phyloP scores from a whole-genome alignment of 2,329 filamentous ascomycete species.

The Colletotrichum sp. region DNA sequence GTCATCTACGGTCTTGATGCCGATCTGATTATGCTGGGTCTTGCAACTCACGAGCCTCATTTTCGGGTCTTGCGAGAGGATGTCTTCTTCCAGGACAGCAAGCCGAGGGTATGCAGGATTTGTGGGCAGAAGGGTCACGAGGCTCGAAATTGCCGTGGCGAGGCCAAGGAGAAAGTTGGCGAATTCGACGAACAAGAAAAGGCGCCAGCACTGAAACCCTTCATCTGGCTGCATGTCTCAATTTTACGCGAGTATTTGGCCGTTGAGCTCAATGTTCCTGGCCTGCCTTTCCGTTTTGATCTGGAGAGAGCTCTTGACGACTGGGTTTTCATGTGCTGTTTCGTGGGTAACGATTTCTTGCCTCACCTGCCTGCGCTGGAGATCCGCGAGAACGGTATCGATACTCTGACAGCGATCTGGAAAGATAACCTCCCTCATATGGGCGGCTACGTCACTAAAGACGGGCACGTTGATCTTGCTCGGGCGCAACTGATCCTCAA shows the following conservation, averaged over 20 bases:
- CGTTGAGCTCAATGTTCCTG: conserved; percentile 83
- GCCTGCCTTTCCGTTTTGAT: conserved; percentile 87
- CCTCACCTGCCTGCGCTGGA: conserved; percentile 97
- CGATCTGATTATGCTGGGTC: conserved; percentile 97
- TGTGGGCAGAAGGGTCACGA: conserved; percentile 95
- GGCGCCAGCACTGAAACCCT: conserved; percentile 77
- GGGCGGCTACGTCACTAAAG: conserved; percentile 95
- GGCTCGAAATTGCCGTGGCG: conserved; percentile 81
- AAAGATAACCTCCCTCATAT: conserved; percentile 87
- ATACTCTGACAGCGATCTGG: conserved; percentile 97
- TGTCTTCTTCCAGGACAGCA: conserved; percentile 90
- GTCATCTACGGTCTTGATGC: conserved; percentile 98
- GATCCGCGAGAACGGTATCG: conserved; percentile 96
- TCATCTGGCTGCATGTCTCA: conserved; percentile 97
- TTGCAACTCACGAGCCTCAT: conserved; percentile 96
- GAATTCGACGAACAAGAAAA: conserved; percentile 84
- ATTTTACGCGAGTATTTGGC: conserved; percentile 91
- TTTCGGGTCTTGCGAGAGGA: conserved; percentile 97
- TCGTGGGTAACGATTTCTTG: conserved; percentile 97
- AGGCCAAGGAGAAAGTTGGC: conserved; percentile 76
- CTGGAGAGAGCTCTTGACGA: conserved; percentile 94
- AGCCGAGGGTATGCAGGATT: conserved; percentile 79
- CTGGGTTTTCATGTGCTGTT: conserved; percentile 99
- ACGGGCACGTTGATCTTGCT: conserved; percentile 87
- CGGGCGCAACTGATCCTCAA: conserved; percentile 87